Evolutionary conservation across 2,329 filamentous ascomycete genomes (phyloP).

Genomic region (Ustilaginoidea virens): DNA sequence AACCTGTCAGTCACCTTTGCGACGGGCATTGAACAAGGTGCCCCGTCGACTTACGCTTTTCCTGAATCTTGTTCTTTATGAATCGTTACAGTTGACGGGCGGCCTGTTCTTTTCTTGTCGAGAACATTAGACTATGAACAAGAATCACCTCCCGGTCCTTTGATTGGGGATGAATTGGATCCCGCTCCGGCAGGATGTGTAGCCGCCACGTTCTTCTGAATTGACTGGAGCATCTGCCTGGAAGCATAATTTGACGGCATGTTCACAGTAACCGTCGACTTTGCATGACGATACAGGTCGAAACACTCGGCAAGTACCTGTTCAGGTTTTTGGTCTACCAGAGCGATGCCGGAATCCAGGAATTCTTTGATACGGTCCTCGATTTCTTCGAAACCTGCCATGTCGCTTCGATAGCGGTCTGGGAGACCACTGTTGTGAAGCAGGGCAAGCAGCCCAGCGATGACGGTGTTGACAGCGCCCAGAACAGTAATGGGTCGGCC

Average conservation of each 20-base stretch:
- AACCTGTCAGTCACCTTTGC: too few relatives aligned
- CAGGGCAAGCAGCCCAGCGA: constrained; percentile 33
- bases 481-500: constrained; percentile 31
- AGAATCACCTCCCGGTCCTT: too few relatives aligned
- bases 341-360: constrained; percentile 30
- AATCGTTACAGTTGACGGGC: too few relatives aligned
- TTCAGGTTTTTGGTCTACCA: constrained; percentile 24
- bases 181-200: not conserved
- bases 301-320: constrained; percentile 33
- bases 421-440: constrained; percentile 39
- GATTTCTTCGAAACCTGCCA: constrained; percentile 31
- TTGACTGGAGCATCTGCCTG: constrained; percentile 7
- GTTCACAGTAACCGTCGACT: constrained; percentile 30
- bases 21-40: too few relatives aligned
- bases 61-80: too few relatives aligned
- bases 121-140: too few relatives aligned
- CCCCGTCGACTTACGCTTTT: too few relatives aligned
- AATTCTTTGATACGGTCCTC: constrained; percentile 35
- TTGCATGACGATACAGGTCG: constrained; percentile 27
- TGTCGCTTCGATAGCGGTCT: constrained; percentile 33
- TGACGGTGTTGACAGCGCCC: constrained; percentile 32
- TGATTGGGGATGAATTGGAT: too few relatives aligned
- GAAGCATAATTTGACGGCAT: constrained; percentile 26
- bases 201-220: constrained; percentile 1
- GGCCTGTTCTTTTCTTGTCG: too few relatives aligned